Percentiles rank a stretch among this genome's conserved stretches.
Conservation (phyloP, 140 eudicot genomes). For the Eryngium alpinum region DNA sequence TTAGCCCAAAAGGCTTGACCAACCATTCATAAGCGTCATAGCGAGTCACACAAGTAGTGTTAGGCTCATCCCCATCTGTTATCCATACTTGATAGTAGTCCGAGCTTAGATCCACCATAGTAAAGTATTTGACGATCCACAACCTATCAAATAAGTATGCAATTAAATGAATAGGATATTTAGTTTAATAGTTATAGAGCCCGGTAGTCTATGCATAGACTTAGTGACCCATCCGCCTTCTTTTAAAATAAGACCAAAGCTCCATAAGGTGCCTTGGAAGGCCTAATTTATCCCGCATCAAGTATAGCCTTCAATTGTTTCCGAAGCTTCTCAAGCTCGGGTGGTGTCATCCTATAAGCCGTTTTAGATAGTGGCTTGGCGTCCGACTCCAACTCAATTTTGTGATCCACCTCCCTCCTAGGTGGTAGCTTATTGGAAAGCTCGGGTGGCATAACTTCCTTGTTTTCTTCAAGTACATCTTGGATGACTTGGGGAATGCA, state of each 20-base stretch:
- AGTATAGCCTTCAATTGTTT: not conserved
- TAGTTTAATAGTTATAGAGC: not conserved
- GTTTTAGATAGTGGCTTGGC: not conserved
- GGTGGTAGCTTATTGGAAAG: not conserved
- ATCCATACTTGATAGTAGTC: no score
- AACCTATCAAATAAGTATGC: not conserved
- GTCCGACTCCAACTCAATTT: conserved; percentile 7
- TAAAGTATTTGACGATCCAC: no score
- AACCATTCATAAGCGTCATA: not conserved
- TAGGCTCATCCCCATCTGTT: not conserved
- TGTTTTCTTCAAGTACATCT: not conserved
- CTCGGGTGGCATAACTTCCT: conserved; percentile 14
- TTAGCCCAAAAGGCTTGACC: conserved; percentile 15
- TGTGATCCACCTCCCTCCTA: not conserved
- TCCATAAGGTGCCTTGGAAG: not conserved
- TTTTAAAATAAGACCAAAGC: not conserved
- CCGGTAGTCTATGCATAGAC: not conserved
- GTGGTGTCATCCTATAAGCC: conserved; percentile 9
- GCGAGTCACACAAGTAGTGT: not conserved
- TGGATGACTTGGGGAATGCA: no score
- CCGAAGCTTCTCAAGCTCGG: not conserved
- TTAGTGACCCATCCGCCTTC: not conserved
- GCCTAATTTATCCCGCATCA: not conserved
- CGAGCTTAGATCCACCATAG: no score
- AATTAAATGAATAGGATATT: not conserved